Evolutionary conservation across 2,329 filamentous ascomycete species (phyloP).

Genomic region (Fusarium tjaetaba): DNA sequence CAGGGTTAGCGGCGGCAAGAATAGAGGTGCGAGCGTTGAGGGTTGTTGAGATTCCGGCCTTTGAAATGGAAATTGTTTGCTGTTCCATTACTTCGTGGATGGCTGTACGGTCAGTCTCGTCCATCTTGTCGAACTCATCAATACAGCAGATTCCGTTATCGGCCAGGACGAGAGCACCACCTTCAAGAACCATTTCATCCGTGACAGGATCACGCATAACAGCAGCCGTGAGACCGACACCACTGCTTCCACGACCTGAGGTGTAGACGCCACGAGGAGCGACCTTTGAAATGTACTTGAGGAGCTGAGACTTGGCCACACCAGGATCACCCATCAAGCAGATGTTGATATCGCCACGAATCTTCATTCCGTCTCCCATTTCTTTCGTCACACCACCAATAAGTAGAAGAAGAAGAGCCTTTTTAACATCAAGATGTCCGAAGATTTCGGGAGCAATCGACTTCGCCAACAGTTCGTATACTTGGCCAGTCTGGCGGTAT

Average conservation of each 20-base stretch:
- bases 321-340: slow-evolving; percentile 99
- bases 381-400: slow-evolving; percentile 97
- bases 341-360: slow-evolving; percentile 98
- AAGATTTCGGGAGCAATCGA: slow-evolving; percentile 98
- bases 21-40: slow-evolving; percentile 97
- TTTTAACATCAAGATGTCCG: slow-evolving; percentile 97
- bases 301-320: slow-evolving; percentile 97
- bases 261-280: slow-evolving; percentile 91
- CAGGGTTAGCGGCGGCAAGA: slow-evolving; percentile 92
- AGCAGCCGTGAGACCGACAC: slow-evolving; percentile 83
- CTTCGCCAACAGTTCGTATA: slow-evolving; percentile 94
- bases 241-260: slow-evolving; percentile 81
- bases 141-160: slow-evolving; percentile 89
- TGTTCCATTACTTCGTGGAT: slow-evolving; percentile 93
- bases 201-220: slow-evolving; percentile 87
- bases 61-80: slow-evolving; percentile 86
- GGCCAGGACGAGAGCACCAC: slow-evolving; percentile 80
- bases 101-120: slow-evolving; percentile 82
- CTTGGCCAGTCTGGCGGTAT: slow-evolving; percentile 84
- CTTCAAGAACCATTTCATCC: slow-evolving; percentile 85
- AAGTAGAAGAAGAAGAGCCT: slow-evolving; percentile 91
- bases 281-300: slow-evolving; percentile 99
- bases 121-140: slow-evolving; percentile 91
- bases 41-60: slow-evolving; percentile 76
- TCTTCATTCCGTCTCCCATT: slow-evolving; percentile 98